Evolutionary conservation across 768 basidiomycete species (phyloP).

Genomic region (Pleurotus eryngii): DNA sequence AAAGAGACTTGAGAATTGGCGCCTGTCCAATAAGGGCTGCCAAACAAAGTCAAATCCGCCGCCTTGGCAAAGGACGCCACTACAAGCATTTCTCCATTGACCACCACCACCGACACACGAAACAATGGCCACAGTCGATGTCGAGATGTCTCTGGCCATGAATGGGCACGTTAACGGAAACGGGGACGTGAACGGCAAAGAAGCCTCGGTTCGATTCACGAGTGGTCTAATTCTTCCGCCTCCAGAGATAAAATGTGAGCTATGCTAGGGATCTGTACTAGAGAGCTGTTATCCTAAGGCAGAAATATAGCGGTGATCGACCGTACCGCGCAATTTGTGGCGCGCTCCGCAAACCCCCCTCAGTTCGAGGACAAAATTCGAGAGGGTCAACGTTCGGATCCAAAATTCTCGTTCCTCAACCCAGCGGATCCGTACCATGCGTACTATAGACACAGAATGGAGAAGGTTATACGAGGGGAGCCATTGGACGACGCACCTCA

Average conservation of each 20-base stretch:
- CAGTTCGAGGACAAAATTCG: constrained; percentile 97
- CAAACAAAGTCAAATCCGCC: background rate
- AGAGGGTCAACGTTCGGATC: constrained; percentile 93
- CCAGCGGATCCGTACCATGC: constrained; percentile 97
- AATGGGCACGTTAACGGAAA: constrained; percentile 44
- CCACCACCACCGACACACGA: too few relatives aligned
- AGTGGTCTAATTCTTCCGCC: constrained; percentile 93
- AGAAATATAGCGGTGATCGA: constrained; percentile 79
- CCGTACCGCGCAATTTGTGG: constrained; percentile 88
- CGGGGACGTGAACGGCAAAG: constrained; percentile 36
- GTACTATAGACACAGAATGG: constrained; percentile 92
- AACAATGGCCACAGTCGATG: too few relatives aligned
- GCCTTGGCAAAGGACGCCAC: too few relatives aligned
- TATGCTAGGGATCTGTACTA: constrained; percentile 25
- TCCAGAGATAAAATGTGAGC: constrained; percentile 89
- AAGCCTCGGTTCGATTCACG: constrained; percentile 51
- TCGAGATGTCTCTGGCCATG: constrained; percentile 7
- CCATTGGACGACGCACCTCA: constrained; percentile 54
- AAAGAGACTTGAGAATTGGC: constrained; percentile 4
- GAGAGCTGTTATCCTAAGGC: constrained; percentile 1
- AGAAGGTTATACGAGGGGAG: constrained; percentile 76
- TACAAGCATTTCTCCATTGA: too few relatives aligned
- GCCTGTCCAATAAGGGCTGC: background rate
- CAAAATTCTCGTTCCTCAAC: constrained; percentile 98
- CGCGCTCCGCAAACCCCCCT: constrained; percentile 89